Conservation (phyloP, 1,284 basidiomycete genomes). For the Fomitopsis schrenkii region DNA sequence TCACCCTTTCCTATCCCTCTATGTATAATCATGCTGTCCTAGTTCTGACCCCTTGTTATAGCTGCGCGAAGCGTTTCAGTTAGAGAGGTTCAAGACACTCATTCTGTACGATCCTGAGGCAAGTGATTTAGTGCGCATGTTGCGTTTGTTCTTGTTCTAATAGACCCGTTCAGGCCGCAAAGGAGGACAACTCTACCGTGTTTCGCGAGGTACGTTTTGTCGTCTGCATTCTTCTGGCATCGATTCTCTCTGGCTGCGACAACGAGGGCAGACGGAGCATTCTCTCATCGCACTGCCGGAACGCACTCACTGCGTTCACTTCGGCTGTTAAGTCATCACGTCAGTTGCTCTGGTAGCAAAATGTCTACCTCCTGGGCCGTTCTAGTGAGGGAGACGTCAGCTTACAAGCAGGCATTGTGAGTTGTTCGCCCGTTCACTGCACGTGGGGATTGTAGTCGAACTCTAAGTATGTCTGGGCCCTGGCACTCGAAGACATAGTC, state of each 20-base stretch:
- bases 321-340: too few species aligned
- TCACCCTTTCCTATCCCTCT: background rate
- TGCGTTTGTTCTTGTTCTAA: background rate
- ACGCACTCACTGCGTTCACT: too few species aligned
- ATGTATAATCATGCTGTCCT: background rate
- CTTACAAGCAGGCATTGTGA: too few species aligned
- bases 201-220: slow-evolving; percentile 60
- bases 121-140: slow-evolving; percentile 2
- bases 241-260: background rate
- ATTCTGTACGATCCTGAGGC: slow-evolving; percentile 75
- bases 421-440: too few species aligned
- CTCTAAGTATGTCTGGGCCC: too few species aligned
- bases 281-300: too few species aligned
- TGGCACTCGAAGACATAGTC: too few species aligned
- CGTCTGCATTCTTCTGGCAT: background rate
- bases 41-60: slow-evolving; percentile 23
- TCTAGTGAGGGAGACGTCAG: too few species aligned
- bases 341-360: too few species aligned
- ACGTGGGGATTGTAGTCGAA: too few species aligned
- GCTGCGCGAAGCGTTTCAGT: slow-evolving; percentile 83
- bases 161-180: slow-evolving; percentile 51
- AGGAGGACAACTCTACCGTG: slow-evolving; percentile 67
- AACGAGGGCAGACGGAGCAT: too few species aligned
- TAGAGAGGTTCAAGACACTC: slow-evolving; percentile 75
- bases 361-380: too few species aligned